Base-by-base conservation (phyloP, 805 yeast species). In the Yamadazyma paraphyllophila region DNA sequence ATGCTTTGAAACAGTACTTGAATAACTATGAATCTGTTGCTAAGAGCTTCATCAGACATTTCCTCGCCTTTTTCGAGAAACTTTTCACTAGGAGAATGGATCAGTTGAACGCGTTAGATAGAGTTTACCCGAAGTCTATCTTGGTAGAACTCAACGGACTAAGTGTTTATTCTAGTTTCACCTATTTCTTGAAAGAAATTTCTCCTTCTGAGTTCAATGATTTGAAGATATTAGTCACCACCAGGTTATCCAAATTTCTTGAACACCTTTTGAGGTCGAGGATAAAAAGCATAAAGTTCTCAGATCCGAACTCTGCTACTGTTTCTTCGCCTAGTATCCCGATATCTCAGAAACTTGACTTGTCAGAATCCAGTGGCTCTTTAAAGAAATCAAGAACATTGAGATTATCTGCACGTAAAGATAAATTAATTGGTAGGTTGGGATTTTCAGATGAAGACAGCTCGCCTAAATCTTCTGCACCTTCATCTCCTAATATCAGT, bases 1-100 rank as follows among this genome's bases (percentile, higher is more conserved):
- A 74, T 46, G 95, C 95, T 0, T 69, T 88, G 47, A 74, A 73
- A 48, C 89, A 87, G 55, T 82, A 85, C 56, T 76, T 81, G 47
- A 66, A 71, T 12, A 74, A 70, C 4, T 87, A 85, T 58, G 88
- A 83, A 54, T 59, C 65, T 15, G 81, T 81, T 0, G 72, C 85
- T 1, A 54, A 59, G 2, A 63, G 67, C 4, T 86, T 89, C 56
- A 60, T 80, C 29, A 61, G 57, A 14, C 71, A 77, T 49, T 73
- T 80, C 46, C 69, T 59, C 11, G 50, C 41, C 1, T 81, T 74
- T 41, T 51, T 69, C 29, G 53, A 57, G 24, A 41, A 40, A 2
- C 59, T 62, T 40, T 65, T 83, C 49, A 17, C 43, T 11, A 13
- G 26, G 4, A 47, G 47, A 39, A 72, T 85, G 43, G 66, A 63